Percentiles rank a stretch among this genome's conserved stretches.
phyloP scores from a whole-genome alignment of 768 basidiomycete species.

The Harrya chromipes region DNA sequence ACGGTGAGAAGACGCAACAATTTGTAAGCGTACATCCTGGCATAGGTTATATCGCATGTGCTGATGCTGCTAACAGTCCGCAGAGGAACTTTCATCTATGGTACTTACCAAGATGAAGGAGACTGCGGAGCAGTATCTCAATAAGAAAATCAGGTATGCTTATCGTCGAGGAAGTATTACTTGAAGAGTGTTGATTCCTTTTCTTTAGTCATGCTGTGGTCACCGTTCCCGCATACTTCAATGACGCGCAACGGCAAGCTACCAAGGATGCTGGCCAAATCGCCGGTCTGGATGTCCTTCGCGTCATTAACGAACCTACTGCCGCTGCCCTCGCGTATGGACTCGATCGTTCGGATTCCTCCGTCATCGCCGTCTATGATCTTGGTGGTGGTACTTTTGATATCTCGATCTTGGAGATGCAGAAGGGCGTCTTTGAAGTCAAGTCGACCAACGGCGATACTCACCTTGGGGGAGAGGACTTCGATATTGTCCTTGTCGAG shows the following conservation, averaged over 20 bases:
- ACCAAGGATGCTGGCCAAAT: conserved; percentile 98
- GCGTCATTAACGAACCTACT: conserved; percentile 99
- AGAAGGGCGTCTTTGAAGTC: conserved; percentile 99
- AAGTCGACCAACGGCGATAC: conserved; percentile 99
- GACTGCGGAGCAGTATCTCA: conserved; percentile 90
- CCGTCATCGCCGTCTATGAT: conserved; percentile 97
- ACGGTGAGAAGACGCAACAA: conserved; percentile 76
- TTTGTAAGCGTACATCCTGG: conserved; percentile 52
- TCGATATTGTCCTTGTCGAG: conserved; percentile 87
- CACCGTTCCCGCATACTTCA: conserved; percentile 98
- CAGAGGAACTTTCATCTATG: conserved; percentile 87
- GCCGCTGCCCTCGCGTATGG: conserved; percentile 98
- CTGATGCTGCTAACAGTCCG: conserved; percentile 48
- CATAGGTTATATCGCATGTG: not conserved
- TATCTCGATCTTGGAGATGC: conserved; percentile 99
- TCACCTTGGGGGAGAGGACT: conserved; percentile 96
- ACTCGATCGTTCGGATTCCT: conserved; percentile 76
- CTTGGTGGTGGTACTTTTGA: conserved; percentile 98
- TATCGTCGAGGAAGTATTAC: not conserved
- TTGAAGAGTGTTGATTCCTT: not conserved
- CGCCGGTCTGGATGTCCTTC: conserved; percentile 94
- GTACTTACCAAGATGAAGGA: conserved; percentile 92
- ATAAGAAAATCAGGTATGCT: conserved; percentile 89
- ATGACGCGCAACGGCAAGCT: conserved; percentile 98
- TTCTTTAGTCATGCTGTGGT: conserved; percentile 73